Base-by-base conservation (phyloP, 2,329 filamentous ascomycete species). In the Aspergillus proliferans region DNA sequence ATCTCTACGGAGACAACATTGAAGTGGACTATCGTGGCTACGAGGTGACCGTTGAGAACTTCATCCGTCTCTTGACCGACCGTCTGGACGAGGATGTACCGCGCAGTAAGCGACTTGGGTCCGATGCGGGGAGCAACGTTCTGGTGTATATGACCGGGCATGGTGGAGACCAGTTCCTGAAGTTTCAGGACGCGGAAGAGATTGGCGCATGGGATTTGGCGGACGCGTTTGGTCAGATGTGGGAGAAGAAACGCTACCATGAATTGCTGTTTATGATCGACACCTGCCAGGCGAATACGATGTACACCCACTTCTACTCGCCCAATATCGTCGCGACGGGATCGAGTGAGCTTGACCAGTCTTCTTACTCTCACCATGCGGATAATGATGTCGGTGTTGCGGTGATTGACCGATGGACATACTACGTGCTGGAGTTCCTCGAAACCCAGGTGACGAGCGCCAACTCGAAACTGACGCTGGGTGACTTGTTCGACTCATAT, bases 231-330 rank as follows among this genome's bases (percentile, higher is more conserved):
- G 90, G 94, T 71, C 92, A 98, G 76, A 98, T 98, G 93, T 96
- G 91, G 88, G 93, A 98, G 79, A 98, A 98, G 83, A 94, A 94
- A 76, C 85, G 93, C 76, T 98, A 97, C 71, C 88, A 97, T 68
- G 93, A 98, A 71, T 84, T 98, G 59, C 82, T 98, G 50, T 98
- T 98, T 77, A 98, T 98, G 93, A 98, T 98, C 71, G 93, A 98
- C 70, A 98, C 93, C 0, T 98, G 93, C 74, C 93, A 98, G 74
- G 93, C 93, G 48, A 98, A 98, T 70, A 98, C 93, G 28, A 96
- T 98, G 90, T 98, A 95, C 74, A 92, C 85, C 66, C 92, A 95
- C 61, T 88, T 98, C 64, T 98, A 98, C 76, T 95, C 90, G 4
- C 92, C 92, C 43, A 97, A 97, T 64, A 96, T 98, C 62, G 90